A percentile compares a stretch with the other conserved stretches of the same genome.
These are phyloP conservation scores for Apiotrichum siamense DNA, from an alignment of 1,284 basidiomycete species.

Conservation along the genomic window DNA sequence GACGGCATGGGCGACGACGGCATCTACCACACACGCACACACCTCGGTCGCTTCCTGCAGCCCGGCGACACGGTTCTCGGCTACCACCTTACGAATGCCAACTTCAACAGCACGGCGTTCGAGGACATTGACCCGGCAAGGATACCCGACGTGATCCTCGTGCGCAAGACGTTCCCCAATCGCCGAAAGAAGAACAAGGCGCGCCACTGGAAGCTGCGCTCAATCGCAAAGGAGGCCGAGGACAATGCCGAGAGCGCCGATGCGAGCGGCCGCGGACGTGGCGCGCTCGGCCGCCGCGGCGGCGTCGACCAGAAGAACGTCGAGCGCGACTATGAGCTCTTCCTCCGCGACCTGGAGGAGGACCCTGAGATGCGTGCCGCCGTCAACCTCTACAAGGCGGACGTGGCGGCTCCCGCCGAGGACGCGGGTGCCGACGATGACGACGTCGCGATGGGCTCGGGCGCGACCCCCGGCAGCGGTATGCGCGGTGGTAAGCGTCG, in stretches of 20 bases:
- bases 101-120: conserved; percentile 88
- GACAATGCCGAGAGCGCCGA: conserved; percentile 60
- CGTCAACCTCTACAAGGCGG: conserved; percentile 81
- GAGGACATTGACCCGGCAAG: conserved; percentile 66
- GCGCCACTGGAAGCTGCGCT: conserved; percentile 81
- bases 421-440: conserved; percentile 44
- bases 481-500: conserved; percentile 53
- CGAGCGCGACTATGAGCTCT: conserved; percentile 93
- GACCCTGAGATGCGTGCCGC: conserved; percentile 85
- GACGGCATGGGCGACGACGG: conserved; percentile 55
- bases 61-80: conserved; percentile 91
- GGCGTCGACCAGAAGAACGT: conserved; percentile 89
- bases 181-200: conserved; percentile 82
- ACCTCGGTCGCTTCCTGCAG: conserved; percentile 89
- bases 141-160: conserved; percentile 85
- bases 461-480: conserved; percentile 49
- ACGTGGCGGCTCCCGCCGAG: conserved; percentile 22
- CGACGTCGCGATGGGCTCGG: conserved; percentile 45
- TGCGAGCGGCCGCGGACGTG: conserved; percentile 54
- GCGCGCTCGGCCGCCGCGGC: conserved; percentile 81
- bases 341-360: conserved; percentile 92
- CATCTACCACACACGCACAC: conserved; percentile 93
- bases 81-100: conserved; percentile 79
- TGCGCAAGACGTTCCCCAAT: conserved; percentile 95
- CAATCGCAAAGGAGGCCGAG: conserved; percentile 89